phyloP scores from a whole-genome alignment of 179 eudicot genomes.

The Vitellaria paradoxa region DNA sequence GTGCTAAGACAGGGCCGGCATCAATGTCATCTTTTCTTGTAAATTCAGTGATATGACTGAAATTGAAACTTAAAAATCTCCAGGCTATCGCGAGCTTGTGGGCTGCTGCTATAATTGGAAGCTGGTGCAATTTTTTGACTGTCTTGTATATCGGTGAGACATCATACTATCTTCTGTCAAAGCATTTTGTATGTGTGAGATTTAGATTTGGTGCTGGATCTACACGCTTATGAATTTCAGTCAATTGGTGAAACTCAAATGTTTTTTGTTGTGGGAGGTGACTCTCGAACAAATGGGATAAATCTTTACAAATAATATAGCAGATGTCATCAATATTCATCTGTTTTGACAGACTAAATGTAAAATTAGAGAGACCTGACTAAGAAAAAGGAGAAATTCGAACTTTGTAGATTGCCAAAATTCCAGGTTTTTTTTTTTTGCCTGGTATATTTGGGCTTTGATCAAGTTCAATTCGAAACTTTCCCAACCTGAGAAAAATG shows the following conservation, averaged over 20 bases:
- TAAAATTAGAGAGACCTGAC: background rate
- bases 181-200: background rate
- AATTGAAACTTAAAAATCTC: constrained; percentile 6
- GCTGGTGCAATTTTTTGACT: constrained; percentile 94
- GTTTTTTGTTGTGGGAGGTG: background rate
- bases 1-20: background rate
- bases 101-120: constrained; percentile 75
- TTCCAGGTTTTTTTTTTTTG: no score
- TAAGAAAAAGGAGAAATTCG: no score
- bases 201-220: background rate
- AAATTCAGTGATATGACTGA: background rate
- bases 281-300: background rate
- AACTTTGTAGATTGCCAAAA: no score
- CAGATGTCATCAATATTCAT: no score
- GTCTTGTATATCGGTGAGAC: constrained; percentile 75
- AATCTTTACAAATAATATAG: background rate
- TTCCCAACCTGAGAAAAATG: no score
- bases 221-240: background rate
- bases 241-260: background rate
- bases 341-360: background rate
- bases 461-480: no score
- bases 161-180: background rate
- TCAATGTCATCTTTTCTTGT: background rate
- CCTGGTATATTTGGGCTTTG: no score
- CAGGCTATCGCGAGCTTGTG: constrained; percentile 63